Conservation (phyloP, 306 rosid genomes). For the Trifolium pratense region DNA sequence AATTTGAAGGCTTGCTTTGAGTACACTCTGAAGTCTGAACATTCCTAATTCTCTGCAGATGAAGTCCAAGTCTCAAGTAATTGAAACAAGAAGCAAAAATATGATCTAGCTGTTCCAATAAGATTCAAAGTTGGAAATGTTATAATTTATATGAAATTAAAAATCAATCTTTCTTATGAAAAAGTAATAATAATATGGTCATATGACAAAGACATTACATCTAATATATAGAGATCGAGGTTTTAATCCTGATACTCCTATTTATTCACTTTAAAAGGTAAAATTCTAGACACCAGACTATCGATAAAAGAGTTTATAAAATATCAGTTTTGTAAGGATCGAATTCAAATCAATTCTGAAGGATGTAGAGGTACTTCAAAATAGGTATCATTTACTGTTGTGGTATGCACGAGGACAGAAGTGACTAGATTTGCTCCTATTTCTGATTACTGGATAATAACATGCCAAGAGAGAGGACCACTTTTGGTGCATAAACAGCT, state of each 20-base stretch:
- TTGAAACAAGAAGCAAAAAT: background rate
- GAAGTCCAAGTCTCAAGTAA: too few relatives aligned
- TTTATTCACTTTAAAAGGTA: too few relatives aligned
- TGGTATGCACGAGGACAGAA: background rate
- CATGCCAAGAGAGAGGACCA: constrained; percentile 16
- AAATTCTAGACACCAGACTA: too few relatives aligned
- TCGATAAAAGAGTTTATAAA: too few relatives aligned
- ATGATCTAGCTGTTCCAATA: background rate
- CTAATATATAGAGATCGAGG: too few relatives aligned
- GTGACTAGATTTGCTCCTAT: constrained; percentile 8
- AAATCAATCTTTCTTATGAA: too few relatives aligned
- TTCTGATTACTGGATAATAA: constrained; percentile 4
- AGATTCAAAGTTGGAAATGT: background rate
- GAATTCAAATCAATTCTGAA: background rate
- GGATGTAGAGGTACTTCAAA: background rate
- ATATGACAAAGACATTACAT: too few relatives aligned
- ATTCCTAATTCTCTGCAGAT: too few relatives aligned
- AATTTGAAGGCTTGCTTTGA: background rate
- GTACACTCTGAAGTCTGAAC: background rate
- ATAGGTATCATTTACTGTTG: background rate
- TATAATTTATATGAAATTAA: background rate
- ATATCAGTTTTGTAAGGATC: too few relatives aligned
- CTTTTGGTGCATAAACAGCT: constrained; percentile 40
- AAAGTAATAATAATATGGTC: too few relatives aligned
- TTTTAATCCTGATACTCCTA: too few relatives aligned